Conservation (phyloP, 1,139 yeast genomes). For the Insectozyma bohioensis region DNA sequence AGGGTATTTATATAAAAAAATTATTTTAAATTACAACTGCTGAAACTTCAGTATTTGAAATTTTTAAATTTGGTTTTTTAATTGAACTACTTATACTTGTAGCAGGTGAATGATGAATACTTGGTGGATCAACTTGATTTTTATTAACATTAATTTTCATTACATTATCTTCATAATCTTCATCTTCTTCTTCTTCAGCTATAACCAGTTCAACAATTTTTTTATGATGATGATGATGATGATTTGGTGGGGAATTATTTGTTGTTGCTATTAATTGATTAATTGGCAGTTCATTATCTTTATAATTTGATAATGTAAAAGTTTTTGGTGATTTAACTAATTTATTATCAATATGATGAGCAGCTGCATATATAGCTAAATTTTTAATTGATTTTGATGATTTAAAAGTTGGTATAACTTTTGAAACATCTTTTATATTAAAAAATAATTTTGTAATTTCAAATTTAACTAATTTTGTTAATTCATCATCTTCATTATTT, state of each 20-base stretch:
- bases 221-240: neutral
- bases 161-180: too few relatives aligned
- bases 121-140: too few relatives aligned
- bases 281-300: conserved; percentile 40
- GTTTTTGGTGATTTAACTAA: conserved; percentile 46
- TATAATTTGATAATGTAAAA: conserved; percentile 37
- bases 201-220: too few relatives aligned
- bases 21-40: too few relatives aligned
- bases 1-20: too few relatives aligned
- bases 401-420: conserved; percentile 40
- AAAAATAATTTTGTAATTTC: conserved; percentile 39
- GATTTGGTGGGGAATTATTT: conserved; percentile 13
- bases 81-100: too few relatives aligned
- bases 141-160: too few relatives aligned
- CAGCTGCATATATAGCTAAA: conserved; percentile 22
- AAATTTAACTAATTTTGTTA: conserved; percentile 34
- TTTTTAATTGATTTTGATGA: conserved; percentile 34
- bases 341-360: conserved; percentile 16
- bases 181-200: conserved; percentile 41
- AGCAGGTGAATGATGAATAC: too few relatives aligned
- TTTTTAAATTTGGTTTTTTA: too few relatives aligned
- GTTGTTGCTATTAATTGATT: conserved; percentile 33
- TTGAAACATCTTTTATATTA: conserved; percentile 36
- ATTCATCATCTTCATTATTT: conserved; percentile 27
- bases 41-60: too few relatives aligned